Evolutionary conservation across 805 yeast species (phyloP), one percentile per base, ranked within the genome.

Genomic region (Saccharomycopsis sp.): DNA sequence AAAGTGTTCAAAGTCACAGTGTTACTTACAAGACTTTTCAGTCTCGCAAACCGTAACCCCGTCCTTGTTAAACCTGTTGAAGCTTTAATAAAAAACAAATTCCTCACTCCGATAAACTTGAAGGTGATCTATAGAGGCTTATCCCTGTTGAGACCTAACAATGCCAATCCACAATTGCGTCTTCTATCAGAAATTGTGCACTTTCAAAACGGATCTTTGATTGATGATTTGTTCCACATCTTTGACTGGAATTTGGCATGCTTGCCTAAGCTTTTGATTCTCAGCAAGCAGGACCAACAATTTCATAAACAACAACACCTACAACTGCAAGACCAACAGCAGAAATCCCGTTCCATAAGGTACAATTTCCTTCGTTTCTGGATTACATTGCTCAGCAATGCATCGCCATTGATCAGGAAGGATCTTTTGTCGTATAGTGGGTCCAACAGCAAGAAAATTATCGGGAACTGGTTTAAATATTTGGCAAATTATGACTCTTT

Each of bases 101-200:
- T 90, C 8, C 71, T 76, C 1, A 77, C 76, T 52, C 81, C 61
- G 12, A 12, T 21, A 3, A 57, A 87, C 66, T 67, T 79, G 50
- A 87, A 85, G 64, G 78, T 83, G 5, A 72, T 91, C 2, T 88
- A 87, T 69, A 75, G 95, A 63, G 83, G 87, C 16, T 72, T 91
- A 46, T 79, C 78, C 60, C 78, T 81, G 56, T 70, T 76, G 61
- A 80, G 84, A 61, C 81, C 87, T 0, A 74, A 80, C 1, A 66
- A 78, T 1, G 82, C 91, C 0, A 82, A 80, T 56, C 87, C 94
- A 1, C 76, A 79, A 2, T 67, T 90, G n/a, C 69, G 79, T 50
- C 64, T 91, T 8, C 68, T 92, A 62, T 72, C 71, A 18, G 78
- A 79, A 52, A 73, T 86, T 24, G 76, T 82, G 3, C 62, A 68